A percentile compares a stretch with the other conserved stretches of the same genome.
phyloP scores from a whole-genome alignment of 495 filamentous ascomycete species.

The Amniculicola lignicola region DNA sequence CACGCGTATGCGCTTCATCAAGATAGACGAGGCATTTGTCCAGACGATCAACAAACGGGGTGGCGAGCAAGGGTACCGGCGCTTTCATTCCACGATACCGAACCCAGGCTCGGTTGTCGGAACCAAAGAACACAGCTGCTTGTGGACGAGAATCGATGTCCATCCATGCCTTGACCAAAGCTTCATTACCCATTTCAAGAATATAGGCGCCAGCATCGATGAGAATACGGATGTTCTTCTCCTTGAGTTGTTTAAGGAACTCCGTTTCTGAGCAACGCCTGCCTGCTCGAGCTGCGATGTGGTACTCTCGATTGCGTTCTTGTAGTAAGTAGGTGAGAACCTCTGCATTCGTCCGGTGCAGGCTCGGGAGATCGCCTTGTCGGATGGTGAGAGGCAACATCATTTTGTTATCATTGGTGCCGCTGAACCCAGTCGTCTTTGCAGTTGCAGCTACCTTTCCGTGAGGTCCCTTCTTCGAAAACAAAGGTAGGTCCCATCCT shows the following conservation, averaged over 20 bases:
- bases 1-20: slow-evolving; percentile 70
- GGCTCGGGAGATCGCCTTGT: slow-evolving; percentile 48
- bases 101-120: slow-evolving; percentile 45
- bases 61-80: slow-evolving; percentile 48
- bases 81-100: slow-evolving; percentile 43
- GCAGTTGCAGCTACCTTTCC: neutral
- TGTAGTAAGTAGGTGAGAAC: slow-evolving; percentile 52
- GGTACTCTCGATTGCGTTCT: slow-evolving; percentile 43
- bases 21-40: slow-evolving; percentile 65
- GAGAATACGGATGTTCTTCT: slow-evolving; percentile 42
- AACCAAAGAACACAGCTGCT: slow-evolving; percentile 49
- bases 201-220: slow-evolving; percentile 54
- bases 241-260: slow-evolving; percentile 39
- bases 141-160: slow-evolving; percentile 29
- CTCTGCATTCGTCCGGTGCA: slow-evolving; percentile 52
- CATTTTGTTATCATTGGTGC: slow-evolving; percentile 49
- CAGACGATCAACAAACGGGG: slow-evolving; percentile 58
- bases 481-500: neutral
- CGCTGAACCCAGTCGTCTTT: neutral
- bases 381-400: slow-evolving; percentile 52
- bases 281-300: slow-evolving; percentile 38
- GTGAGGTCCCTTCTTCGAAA: neutral
- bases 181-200: slow-evolving; percentile 46
- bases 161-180: slow-evolving; percentile 50
- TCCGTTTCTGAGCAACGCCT: slow-evolving; percentile 40